Base-by-base conservation (phyloP, 1,284 basidiomycete species). In the Marasmius sp. region DNA sequence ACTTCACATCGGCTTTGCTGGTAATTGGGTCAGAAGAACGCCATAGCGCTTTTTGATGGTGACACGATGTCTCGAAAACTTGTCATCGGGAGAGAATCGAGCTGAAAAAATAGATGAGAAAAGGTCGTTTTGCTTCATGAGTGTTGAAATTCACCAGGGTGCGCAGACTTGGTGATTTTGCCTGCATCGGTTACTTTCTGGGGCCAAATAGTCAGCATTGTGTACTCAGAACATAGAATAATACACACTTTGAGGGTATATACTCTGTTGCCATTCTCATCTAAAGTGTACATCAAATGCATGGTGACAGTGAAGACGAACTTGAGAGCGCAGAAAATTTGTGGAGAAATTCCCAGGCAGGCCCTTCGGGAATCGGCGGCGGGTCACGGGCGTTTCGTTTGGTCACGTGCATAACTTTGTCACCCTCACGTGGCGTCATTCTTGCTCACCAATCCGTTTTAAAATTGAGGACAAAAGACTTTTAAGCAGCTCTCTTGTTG, bases 61-160 rank as follows among this genome's bases (percentile, higher is more conserved):
- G 61, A 97, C 93, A 65, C 95, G 90, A 74, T 98, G 95, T 64
- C 94, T 85, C 65, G 95, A 96, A 79, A 96, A 98, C 82, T 97
- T 97, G 85, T 97, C 95, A 75, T 98, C 95, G 16, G 95, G 95
- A 34, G 95, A 97, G 79, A 97, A 97, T 43, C 95, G 93, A 41
- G 95, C 95, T 95, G 70, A n/a, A 64, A 58, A 51, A 43, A 56
- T 47, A 52, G 63, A 53, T 39, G 38, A 59, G 38, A 52, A 59
- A 7, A 18, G 3, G 37, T 38, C 45, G 50, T 49, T 6, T 43
- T 38, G 61, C 77, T 77, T 76, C 39, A 55, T 64, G 18, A 56
- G 33, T 18, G 51, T 18, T 37, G 58, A 22, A 18, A 74, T 84
- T 69, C 73, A 95, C 94, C 94, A 76, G 95, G 95, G 77, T 98